Conservation (phyloP, 2,329 filamentous ascomycete genomes). For the Didymella exigua region DNA sequence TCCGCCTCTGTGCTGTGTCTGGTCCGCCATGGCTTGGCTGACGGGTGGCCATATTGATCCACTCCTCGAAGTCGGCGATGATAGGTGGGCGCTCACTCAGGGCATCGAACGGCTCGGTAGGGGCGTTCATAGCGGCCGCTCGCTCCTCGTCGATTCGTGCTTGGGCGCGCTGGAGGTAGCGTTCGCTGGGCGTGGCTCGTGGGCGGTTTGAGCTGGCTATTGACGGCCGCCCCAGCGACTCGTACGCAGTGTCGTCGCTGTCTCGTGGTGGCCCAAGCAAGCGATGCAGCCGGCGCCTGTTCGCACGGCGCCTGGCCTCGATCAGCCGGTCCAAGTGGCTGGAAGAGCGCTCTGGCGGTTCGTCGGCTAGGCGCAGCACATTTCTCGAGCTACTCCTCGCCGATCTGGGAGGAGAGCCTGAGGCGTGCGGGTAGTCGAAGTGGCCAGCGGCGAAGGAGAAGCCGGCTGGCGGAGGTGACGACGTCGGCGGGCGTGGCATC, state of each 20-base stretch:
- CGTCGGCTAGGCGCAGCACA: slow-evolving; percentile 17
- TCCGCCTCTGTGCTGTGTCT: slow-evolving; percentile 29
- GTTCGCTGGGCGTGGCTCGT: slow-evolving; percentile 43
- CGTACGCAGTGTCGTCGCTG: slow-evolving; percentile 20
- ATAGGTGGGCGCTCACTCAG: slow-evolving; percentile 28
- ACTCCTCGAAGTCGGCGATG: not conserved
- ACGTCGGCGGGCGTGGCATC: slow-evolving; percentile 40
- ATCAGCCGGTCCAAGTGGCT: slow-evolving; percentile 16
- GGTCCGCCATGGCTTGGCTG: not conserved
- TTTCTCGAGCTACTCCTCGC: slow-evolving; percentile 13
- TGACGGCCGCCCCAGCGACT: slow-evolving; percentile 20
- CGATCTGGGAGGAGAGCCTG: slow-evolving; percentile 29
- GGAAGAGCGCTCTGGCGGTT: slow-evolving; percentile 15
- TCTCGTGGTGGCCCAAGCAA: slow-evolving; percentile 31
- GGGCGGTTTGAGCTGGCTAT: slow-evolving; percentile 36
- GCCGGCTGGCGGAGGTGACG: slow-evolving; percentile 35
- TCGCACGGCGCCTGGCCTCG: slow-evolving; percentile 14
- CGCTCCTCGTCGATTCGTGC: slow-evolving; percentile 38
- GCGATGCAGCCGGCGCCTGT: slow-evolving; percentile 27
- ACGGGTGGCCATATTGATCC: slow-evolving; percentile 4
- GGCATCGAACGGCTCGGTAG: slow-evolving; percentile 29
- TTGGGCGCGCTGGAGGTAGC: slow-evolving; percentile 43
- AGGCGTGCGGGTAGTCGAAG: slow-evolving; percentile 55
- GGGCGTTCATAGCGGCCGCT: slow-evolving; percentile 29
- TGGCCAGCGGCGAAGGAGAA: slow-evolving; percentile 46